These are phyloP conservation scores for Lodderomyces theae DNA, from an alignment of 1,139 yeast species.

Conservation along the genomic window DNA sequence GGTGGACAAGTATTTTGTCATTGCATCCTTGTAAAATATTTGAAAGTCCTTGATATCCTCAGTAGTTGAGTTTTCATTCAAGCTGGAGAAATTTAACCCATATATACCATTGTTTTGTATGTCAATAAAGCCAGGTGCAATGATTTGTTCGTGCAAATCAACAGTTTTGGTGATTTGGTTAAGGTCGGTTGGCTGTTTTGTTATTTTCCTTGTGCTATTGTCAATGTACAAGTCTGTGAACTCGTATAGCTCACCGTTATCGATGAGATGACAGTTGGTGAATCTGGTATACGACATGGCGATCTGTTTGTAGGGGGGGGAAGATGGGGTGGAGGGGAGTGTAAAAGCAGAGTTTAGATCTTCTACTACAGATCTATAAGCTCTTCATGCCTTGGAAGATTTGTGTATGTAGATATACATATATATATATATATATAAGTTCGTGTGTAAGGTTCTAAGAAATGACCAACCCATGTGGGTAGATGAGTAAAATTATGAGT, in stretches of 20 bases:
- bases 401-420: neutral
- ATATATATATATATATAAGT: neutral
- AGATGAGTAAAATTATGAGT: too few relatives aligned
- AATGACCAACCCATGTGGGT: constrained; percentile 2
- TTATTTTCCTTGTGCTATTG: constrained; percentile 43
- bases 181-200: constrained; percentile 19
- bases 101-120: constrained; percentile 62
- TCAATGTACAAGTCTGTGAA: constrained; percentile 48
- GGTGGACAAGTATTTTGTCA: constrained; percentile 48
- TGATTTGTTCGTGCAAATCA: constrained; percentile 47
- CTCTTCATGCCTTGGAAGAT: neutral
- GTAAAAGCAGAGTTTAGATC: too few relatives aligned
- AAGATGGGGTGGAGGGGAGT: too few relatives aligned
- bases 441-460: neutral
- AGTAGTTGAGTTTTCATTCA: constrained; percentile 32
- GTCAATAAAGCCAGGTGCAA: constrained; percentile 62
- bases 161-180: constrained; percentile 22
- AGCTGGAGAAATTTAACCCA: constrained; percentile 54
- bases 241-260: constrained; percentile 42
- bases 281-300: constrained; percentile 23
- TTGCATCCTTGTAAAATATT: constrained; percentile 40
- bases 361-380: too few relatives aligned
- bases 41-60: constrained; percentile 32
- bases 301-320: too few relatives aligned
- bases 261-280: constrained; percentile 53